A percentile compares a stretch with the other conserved stretches of the same genome.
phyloP scores from a whole-genome alignment of 106 monocot species.

The Agapanthus africanus region DNA sequence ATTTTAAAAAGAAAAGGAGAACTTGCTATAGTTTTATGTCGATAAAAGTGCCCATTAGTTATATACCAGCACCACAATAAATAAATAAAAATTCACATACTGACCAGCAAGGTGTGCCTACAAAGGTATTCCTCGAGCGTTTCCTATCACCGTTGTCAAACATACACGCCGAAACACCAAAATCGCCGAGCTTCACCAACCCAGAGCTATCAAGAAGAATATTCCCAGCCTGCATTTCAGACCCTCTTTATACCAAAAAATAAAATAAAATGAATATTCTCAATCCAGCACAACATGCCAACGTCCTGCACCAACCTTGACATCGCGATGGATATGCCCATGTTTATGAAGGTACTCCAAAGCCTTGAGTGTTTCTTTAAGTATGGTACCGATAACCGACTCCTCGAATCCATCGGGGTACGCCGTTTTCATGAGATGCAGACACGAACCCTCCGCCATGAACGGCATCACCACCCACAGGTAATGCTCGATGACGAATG shows the following conservation, averaged over 20 bases:
- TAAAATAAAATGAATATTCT: too few relatives aligned
- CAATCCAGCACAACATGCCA: too few relatives aligned
- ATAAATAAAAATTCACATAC: background rate
- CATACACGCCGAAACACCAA: conserved; percentile 91
- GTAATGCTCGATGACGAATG: conserved; percentile 78
- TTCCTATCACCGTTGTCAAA: conserved; percentile 88
- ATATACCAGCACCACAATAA: too few relatives aligned
- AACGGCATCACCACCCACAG: conserved; percentile 99
- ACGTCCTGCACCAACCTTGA: conserved; percentile 72
- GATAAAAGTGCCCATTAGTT: background rate
- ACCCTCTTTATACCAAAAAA: background rate
- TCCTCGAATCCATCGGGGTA: conserved; percentile 96
- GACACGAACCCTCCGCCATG: conserved; percentile 93
- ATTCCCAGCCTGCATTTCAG: conserved; percentile 73
- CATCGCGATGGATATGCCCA: conserved; percentile 95
- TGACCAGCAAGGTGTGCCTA: conserved; percentile 97
- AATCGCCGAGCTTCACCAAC: conserved; percentile 81
- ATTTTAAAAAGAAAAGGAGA: background rate
- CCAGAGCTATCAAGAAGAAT: conserved; percentile 87
- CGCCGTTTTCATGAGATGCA: conserved; percentile 92
- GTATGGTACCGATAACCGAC: conserved; percentile 62
- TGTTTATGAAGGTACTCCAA: conserved; percentile 94
- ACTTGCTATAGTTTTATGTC: background rate
- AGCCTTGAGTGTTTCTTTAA: conserved; percentile 91
- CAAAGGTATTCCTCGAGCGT: conserved; percentile 85